Conservation (phyloP, 2,329 filamentous ascomycete species). For the Blastomyces percursus region DNA sequence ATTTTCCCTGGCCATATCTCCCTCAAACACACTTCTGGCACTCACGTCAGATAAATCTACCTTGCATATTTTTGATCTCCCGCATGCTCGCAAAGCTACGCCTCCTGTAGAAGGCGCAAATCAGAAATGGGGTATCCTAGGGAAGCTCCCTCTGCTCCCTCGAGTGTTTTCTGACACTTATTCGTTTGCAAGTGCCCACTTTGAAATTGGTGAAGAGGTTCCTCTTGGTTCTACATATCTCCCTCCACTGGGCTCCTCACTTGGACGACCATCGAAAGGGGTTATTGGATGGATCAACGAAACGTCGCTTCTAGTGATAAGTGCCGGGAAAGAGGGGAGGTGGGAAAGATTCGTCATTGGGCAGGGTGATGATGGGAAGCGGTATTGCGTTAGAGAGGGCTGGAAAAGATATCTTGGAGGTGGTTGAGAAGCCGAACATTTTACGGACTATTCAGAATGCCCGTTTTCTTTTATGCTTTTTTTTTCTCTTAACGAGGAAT, state of each 20-base stretch:
- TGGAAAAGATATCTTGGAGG: conserved; percentile 67
- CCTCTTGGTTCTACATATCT: conserved; percentile 32
- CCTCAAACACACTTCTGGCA: conserved; percentile 66
- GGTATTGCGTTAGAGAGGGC: conserved; percentile 57
- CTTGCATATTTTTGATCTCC: conserved; percentile 84
- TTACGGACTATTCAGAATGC: background rate
- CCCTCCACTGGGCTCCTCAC: conserved; percentile 43
- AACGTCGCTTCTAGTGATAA: conserved; percentile 60
- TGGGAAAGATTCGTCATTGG: conserved; percentile 79
- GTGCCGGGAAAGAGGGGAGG: conserved; percentile 65
- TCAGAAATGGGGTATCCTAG: conserved; percentile 76
- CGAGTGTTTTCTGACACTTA: conserved; percentile 82
- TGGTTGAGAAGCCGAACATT: conserved; percentile 16
- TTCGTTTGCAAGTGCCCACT: conserved; percentile 68
- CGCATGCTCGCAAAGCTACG: conserved; percentile 31
- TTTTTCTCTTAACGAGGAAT: background rate
- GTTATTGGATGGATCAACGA: conserved; percentile 76
- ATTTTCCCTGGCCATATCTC: conserved; percentile 80
- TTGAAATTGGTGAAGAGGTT: conserved; percentile 70
- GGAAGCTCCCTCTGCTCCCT: conserved; percentile 73
- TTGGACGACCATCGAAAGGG: conserved; percentile 61
- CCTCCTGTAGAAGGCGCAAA: conserved; percentile 40
- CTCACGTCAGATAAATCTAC: conserved; percentile 96
- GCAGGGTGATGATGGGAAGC: conserved; percentile 57
- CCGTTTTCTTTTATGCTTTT: background rate